These are phyloP conservation scores for Nannochloropsis gaditana DNA, from an alignment of 108 stramenopile species.

Conservation along the genomic window DNA sequence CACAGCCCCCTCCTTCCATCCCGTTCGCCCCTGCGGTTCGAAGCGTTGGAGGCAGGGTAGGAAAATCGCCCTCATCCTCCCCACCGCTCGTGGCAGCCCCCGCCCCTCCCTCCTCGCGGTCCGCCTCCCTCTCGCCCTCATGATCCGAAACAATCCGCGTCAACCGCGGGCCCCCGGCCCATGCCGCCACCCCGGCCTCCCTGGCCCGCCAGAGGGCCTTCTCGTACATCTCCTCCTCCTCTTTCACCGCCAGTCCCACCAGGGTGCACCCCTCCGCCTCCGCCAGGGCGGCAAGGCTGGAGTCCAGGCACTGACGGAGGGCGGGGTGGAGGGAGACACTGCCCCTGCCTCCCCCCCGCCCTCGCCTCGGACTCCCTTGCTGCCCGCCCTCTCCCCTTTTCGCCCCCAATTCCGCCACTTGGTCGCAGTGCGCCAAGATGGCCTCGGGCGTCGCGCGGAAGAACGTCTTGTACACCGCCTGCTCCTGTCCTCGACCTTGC, in stretches of 20 bases:
- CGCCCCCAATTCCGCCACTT: neutral
- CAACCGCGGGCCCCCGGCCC: too few relatives aligned
- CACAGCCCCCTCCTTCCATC: neutral
- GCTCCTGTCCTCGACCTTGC: neutral
- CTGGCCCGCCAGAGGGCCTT: neutral
- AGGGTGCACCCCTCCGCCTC: neutral
- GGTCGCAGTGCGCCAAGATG: neutral
- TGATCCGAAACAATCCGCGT: too few relatives aligned
- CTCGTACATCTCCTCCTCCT: neutral
- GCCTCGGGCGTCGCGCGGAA: neutral
- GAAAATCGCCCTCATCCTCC: neutral
- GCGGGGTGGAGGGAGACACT: neutral
- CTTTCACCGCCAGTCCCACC: neutral
- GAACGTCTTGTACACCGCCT: neutral
- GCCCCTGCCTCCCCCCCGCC: neutral
- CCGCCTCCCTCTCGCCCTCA: neutral
- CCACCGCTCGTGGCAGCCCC: neutral
- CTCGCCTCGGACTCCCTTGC: neutral
- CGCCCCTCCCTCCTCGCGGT: neutral
- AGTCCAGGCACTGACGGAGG: neutral
- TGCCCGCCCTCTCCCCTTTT: neutral
- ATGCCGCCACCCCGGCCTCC: neutral
- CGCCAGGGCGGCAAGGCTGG: neutral
- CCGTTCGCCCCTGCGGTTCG: neutral
- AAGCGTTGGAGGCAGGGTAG: neutral